Evolutionary conservation across 306 rosid genomes (phyloP).

Genomic region (Prunus persica): Prunus_persica_NCBIv2 NC_034011.1:682501-683000

Average conservation of each 20-base stretch:
- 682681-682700: no score
- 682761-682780: background rate
- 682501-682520: slow-evolving; percentile 84
- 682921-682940: slow-evolving; percentile 71
- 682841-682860: background rate
- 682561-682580: slow-evolving; percentile 69
- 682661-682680: no score
- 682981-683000: slow-evolving; percentile 82
- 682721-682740: no score
- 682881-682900: slow-evolving; percentile 53
- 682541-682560: slow-evolving; percentile 58
- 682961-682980: slow-evolving; percentile 84
- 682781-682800: background rate
- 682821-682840: background rate
- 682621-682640: no score
- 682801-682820: background rate
- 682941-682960: slow-evolving; percentile 61
- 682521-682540: slow-evolving; percentile 75
- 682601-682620: no score
- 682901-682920: slow-evolving; percentile 81
- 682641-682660: no score
- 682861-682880: background rate
- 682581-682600: slow-evolving; percentile 23
- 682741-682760: no score
- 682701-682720: no score